Percentiles rank a stretch among this genome's conserved stretches.
Conservation (phyloP, 768 basidiomycete genomes). For the Lactarius vividus region DNA sequence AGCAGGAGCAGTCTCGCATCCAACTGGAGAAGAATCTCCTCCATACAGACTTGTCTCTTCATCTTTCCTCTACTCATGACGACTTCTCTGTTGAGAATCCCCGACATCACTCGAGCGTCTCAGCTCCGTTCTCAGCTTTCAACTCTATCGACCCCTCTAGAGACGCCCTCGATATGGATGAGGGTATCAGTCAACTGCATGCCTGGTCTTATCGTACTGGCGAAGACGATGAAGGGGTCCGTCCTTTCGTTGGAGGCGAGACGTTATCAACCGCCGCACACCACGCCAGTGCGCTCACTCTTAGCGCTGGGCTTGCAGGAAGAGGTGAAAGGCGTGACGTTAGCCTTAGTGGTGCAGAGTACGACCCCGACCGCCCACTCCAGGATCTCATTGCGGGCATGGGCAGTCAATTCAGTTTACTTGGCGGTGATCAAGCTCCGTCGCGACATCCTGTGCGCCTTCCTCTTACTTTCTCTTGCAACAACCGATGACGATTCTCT, state of each 20-base stretch:
- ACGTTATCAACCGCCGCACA: constrained; percentile 84
- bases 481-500: constrained; percentile 11
- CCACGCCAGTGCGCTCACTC: constrained; percentile 84
- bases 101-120: constrained; percentile 61
- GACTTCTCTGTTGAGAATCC: constrained; percentile 63
- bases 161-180: constrained; percentile 56
- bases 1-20: constrained; percentile 72
- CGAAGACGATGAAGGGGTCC: constrained; percentile 64
- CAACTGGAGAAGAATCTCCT: constrained; percentile 78
- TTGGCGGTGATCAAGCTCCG: constrained; percentile 51
- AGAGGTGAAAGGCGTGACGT: constrained; percentile 52
- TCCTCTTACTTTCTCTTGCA: constrained; percentile 6
- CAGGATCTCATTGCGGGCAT: constrained; percentile 68
- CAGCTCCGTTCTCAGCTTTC: constrained; percentile 50
- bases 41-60: constrained; percentile 67
- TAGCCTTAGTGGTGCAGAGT: constrained; percentile 74
- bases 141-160: constrained; percentile 59
- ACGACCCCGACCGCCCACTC: constrained; percentile 79
- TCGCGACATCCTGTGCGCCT: constrained; percentile 49
- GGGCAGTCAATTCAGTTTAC: constrained; percentile 53
- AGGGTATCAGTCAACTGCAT: constrained; percentile 36
- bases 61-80: constrained; percentile 55
- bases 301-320: constrained; percentile 75
- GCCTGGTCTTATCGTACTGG: constrained; percentile 41
- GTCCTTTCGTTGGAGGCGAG: constrained; percentile 59